These are phyloP conservation scores for Ceratobasidium sp. DNA, from an alignment of 1,284 basidiomycete species.

Conservation along the genomic window DNA sequence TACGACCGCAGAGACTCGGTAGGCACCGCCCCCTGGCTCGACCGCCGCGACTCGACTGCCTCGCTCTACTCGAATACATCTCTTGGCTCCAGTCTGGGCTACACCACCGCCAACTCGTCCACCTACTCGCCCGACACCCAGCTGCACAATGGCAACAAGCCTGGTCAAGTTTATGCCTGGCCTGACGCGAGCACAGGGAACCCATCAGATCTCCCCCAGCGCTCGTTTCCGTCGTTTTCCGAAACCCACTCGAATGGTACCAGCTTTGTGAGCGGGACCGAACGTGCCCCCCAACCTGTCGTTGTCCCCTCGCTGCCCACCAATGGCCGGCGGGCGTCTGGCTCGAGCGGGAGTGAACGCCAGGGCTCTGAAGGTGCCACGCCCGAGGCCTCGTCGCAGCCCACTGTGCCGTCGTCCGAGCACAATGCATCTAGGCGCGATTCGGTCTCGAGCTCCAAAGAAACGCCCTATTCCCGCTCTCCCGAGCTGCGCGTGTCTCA, in stretches of 20 bases:
- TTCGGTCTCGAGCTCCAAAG: conserved; percentile 37
- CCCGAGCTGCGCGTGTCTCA: conserved; percentile 92
- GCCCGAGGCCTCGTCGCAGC: conserved; percentile 33
- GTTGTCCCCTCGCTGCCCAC: conserved; percentile 36
- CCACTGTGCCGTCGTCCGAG: conserved; percentile 30
- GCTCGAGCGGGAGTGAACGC: conserved; percentile 35
- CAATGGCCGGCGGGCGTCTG: conserved; percentile 36
- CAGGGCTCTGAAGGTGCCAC: conserved; percentile 27
- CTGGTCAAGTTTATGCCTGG: conserved; percentile 36
- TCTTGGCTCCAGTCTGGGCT: conserved; percentile 55
- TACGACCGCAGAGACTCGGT: conserved; percentile 74
- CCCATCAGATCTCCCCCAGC: conserved; percentile 38
- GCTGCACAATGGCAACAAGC: conserved; percentile 37
- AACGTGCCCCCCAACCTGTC: conserved; percentile 30
- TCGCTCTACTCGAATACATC: conserved; percentile 70
- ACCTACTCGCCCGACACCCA: conserved; percentile 55
- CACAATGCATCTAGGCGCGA: conserved; percentile 20
- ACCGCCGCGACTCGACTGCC: conserved; percentile 73
- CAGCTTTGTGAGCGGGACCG: conserved; percentile 22
- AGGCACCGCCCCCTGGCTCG: conserved; percentile 58
- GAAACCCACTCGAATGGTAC: conserved; percentile 29
- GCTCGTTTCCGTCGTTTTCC: conserved; percentile 37
- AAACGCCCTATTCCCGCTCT: conserved; percentile 88
- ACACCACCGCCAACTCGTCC: conserved; percentile 64
- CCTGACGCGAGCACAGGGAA: conserved; percentile 31